Conservation (phyloP, 305 asterid species). For the Petunia hybrid region DNA sequence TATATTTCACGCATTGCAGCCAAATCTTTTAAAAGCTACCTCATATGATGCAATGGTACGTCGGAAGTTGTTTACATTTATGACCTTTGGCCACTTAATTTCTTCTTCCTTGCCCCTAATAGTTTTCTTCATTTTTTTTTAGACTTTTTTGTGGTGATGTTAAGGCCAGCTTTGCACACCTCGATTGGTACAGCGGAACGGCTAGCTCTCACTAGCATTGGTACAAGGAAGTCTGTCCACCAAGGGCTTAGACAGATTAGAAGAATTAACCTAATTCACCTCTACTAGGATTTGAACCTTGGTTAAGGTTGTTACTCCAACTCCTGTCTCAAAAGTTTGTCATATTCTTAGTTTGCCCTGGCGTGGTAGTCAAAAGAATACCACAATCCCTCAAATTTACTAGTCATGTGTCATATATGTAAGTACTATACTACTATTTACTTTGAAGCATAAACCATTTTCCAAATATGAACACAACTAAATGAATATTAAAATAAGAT, state of each 20-base stretch:
- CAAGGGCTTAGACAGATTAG: neutral
- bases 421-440: neutral
- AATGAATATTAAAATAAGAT: neutral
- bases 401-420: neutral
- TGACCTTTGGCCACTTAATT: neutral
- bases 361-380: neutral
- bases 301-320: slow-evolving; percentile 11
- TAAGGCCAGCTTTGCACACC: neutral
- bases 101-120: neutral
- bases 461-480: neutral
- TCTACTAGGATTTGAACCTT: slow-evolving; percentile 17
- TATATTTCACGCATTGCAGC: neutral
- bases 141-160: too few species aligned
- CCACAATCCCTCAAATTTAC: neutral
- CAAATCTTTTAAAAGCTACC: neutral
- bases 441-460: neutral
- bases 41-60: neutral
- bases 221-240: neutral
- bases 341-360: too few species aligned
- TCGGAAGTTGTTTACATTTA: neutral
- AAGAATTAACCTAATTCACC: neutral
- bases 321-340: slow-evolving; percentile 1
- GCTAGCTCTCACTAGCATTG: neutral
- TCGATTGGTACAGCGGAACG: too few species aligned
- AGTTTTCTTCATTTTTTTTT: neutral